Conservation (phyloP, 768 basidiomycete species). For the Rhizopogon roseolus region DNA sequence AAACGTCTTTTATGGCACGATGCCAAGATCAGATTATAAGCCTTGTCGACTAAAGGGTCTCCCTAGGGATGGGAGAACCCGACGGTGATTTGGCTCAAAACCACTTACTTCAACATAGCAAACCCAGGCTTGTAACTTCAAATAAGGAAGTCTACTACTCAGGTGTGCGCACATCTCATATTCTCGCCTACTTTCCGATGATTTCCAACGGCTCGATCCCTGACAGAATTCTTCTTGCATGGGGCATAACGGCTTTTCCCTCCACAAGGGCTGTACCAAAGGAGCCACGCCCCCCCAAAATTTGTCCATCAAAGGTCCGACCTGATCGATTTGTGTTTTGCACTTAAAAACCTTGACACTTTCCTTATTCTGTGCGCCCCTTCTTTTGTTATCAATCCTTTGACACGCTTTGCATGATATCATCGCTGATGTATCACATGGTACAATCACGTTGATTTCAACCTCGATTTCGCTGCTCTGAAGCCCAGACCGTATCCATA, state of each 20-base stretch:
- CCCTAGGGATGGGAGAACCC: background rate
- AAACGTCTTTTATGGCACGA: no score
- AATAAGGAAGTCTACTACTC: background rate
- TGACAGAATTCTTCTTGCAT: background rate
- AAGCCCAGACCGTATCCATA: background rate
- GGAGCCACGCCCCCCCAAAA: background rate
- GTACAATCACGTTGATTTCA: background rate
- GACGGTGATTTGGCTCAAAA: background rate
- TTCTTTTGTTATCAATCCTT: background rate
- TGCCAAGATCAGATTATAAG: no score
- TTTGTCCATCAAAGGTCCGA: no score
- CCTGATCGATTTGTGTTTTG: background rate
- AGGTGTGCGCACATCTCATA: background rate
- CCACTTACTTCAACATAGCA: no score
- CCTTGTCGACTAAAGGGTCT: background rate
- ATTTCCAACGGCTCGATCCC: background rate
- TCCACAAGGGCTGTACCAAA: background rate
- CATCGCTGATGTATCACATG: background rate
- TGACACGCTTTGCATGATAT: background rate
- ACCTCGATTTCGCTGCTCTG: background rate
- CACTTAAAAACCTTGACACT: slow-evolving; percentile 2
- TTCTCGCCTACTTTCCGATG: background rate
- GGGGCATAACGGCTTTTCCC: background rate
- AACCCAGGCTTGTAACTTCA: background rate
- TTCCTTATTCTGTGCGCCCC: background rate